Percentiles rank a stretch among this genome's conserved stretches.
Evolutionary conservation across 495 filamentous ascomycete genomes (phyloP).

Genomic region (Xylaria longipes): DNA sequence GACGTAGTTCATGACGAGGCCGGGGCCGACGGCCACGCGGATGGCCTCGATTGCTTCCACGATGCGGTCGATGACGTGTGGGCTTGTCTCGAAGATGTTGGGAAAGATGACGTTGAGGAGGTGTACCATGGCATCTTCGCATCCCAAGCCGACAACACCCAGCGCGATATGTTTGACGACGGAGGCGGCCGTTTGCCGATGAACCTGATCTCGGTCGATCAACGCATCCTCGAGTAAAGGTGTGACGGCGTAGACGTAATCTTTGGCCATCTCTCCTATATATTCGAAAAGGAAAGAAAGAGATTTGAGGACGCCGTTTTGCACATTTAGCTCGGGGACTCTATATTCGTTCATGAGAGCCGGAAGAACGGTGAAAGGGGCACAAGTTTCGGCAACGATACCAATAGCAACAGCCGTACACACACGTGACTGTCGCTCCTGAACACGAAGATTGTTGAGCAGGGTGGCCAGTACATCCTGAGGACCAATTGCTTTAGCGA

Average conservation of each 20-base stretch:
- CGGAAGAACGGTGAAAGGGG: slow-evolving; percentile 97
- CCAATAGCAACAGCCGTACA: slow-evolving; percentile 99
- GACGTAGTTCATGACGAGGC: slow-evolving; percentile 93
- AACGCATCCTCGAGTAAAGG: slow-evolving; percentile 97
- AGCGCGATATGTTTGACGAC: slow-evolving; percentile 98
- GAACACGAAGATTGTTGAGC: slow-evolving; percentile 94
- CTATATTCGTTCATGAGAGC: slow-evolving; percentile 99
- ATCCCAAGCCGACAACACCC: slow-evolving; percentile 95
- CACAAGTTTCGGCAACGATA: slow-evolving; percentile 99
- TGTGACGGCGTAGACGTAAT: slow-evolving; percentile 98
- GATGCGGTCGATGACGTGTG: slow-evolving; percentile 97
- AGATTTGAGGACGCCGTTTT: slow-evolving; percentile 97
- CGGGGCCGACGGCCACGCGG: slow-evolving; percentile 89
- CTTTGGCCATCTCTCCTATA: slow-evolving; percentile 99
- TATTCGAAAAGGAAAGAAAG: slow-evolving; percentile 98
- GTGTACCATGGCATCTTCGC: slow-evolving; percentile 98
- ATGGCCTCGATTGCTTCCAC: slow-evolving; percentile 98
- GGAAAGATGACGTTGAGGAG: slow-evolving; percentile 94
- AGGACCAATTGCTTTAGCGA: slow-evolving; percentile 98
- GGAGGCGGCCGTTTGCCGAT: slow-evolving; percentile 93
- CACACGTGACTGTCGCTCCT: slow-evolving; percentile 97
- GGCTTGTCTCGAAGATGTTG: slow-evolving; percentile 97
- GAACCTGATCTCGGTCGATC: slow-evolving; percentile 97
- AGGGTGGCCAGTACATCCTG: slow-evolving; percentile 96
- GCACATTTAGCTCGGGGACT: slow-evolving; percentile 96